Conservation (phyloP, 2,329 filamentous ascomycete species). For the Triangularia verruculosa region DNA sequence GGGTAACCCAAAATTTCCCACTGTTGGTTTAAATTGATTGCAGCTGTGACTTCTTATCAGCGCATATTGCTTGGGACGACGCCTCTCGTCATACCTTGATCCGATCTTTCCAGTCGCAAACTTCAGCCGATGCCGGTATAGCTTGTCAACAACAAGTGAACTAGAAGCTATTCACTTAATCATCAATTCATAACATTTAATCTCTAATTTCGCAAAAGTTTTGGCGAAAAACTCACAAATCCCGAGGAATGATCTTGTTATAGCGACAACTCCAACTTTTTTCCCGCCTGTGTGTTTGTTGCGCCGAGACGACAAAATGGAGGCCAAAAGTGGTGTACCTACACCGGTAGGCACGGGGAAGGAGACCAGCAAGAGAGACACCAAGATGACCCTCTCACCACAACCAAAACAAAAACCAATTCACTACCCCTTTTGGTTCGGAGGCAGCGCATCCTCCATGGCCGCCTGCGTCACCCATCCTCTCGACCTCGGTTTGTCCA, state of each 20-base stretch:
- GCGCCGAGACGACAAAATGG: neutral
- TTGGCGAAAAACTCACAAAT: neutral
- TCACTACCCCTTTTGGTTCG: slow-evolving; percentile 89
- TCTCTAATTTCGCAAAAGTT: neutral
- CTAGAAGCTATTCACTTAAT: neutral
- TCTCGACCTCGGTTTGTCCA: slow-evolving; percentile 27
- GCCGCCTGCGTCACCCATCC: slow-evolving; percentile 30
- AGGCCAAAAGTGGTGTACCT: slow-evolving; percentile 11
- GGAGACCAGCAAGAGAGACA: slow-evolving; percentile 4
- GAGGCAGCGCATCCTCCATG: slow-evolving; percentile 63
- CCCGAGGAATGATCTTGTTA: slow-evolving; percentile 18
- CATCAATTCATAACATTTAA: neutral
- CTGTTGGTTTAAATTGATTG: neutral
- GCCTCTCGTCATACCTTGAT: neutral
- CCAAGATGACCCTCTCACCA: slow-evolving; percentile 1
- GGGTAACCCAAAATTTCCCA: slow-evolving; percentile 8
- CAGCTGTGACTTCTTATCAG: neutral
- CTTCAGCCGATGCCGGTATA: neutral
- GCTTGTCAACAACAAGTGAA: neutral
- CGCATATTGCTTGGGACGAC: neutral
- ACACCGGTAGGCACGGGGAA: slow-evolving; percentile 3
- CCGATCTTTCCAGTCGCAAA: neutral
- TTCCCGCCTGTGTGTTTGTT: neutral
- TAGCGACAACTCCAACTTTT: slow-evolving; percentile 4
- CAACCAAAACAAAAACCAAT: slow-evolving; percentile 40